Conservation (phyloP, 495 filamentous ascomycete genomes). For the Penicillium riverlandense region DNA sequence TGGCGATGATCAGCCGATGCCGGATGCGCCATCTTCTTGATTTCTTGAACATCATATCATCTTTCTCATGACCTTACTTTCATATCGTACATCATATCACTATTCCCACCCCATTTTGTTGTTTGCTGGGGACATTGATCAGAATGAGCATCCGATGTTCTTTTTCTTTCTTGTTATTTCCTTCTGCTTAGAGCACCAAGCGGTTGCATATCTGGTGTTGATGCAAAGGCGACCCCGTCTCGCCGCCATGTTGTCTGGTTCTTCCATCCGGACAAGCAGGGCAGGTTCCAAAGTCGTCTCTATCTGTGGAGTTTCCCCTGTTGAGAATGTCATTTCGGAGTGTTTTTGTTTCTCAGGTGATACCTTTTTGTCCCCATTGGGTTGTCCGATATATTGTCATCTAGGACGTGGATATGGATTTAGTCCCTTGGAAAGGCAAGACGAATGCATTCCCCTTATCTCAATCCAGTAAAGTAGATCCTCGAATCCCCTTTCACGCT, state of each 20-base stretch:
- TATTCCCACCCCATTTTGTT: too few relatives aligned
- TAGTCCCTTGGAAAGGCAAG: too few relatives aligned
- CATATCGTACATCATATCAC: too few relatives aligned
- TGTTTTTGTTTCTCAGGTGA: conserved; percentile 6
- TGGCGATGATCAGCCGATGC: conserved; percentile 29
- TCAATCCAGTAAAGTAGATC: too few relatives aligned
- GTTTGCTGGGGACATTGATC: too few relatives aligned
- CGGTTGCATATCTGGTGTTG: conserved; percentile 17
- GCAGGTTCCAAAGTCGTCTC: too few relatives aligned
- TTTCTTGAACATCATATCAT: conserved; percentile 1
- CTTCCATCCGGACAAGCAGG: neutral
- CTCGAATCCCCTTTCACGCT: too few relatives aligned
- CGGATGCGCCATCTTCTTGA: conserved; percentile 23
- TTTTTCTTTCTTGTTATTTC: conserved; percentile 2
- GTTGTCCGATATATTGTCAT: neutral
- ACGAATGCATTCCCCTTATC: too few relatives aligned
- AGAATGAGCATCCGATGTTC: conserved; percentile 2
- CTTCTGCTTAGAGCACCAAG: conserved; percentile 8
- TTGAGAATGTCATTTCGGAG: conserved; percentile 6
- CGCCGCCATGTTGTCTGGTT: conserved; percentile 1
- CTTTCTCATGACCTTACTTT: too few relatives aligned
- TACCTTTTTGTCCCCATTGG: conserved; percentile 1
- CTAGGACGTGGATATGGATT: too few relatives aligned
- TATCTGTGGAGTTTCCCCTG: neutral
- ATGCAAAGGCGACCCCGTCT: neutral